Evolutionary conservation across 768 basidiomycete species (phyloP).

Genomic region (Agaricus subrufescens): DNA sequence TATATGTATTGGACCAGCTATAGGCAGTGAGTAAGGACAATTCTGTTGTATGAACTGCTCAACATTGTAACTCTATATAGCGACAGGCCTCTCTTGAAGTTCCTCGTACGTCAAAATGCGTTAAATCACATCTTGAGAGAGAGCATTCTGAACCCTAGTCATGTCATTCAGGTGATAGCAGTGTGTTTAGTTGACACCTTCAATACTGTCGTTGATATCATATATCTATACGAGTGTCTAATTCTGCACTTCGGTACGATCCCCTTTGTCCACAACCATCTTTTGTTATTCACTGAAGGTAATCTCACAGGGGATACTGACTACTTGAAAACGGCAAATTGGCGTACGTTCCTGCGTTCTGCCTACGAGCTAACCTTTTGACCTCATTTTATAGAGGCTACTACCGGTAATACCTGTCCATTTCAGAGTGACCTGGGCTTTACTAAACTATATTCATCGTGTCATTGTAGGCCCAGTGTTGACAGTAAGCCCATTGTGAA

Average conservation of each 20-base stretch:
- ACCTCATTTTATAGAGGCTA: too few species aligned
- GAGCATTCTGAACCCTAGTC: slow-evolving; percentile 23
- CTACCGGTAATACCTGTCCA: too few species aligned
- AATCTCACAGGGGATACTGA: slow-evolving; percentile 12
- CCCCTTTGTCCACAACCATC: too few species aligned
- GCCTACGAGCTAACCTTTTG: too few species aligned
- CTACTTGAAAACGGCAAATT: slow-evolving; percentile 8
- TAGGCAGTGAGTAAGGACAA: slow-evolving; percentile 16
- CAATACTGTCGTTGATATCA: slow-evolving; percentile 39
- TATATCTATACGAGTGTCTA: slow-evolving; percentile 41
- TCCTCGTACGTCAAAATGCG: slow-evolving; percentile 28
- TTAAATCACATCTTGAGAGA: slow-evolving; percentile 11
- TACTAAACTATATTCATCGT: too few species aligned
- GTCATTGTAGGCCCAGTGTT: slow-evolving; percentile 33
- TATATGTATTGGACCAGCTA: slow-evolving; percentile 41
- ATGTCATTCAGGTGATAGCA: neutral
- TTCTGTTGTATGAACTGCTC: neutral
- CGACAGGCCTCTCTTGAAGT: slow-evolving; percentile 41
- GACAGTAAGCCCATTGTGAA: slow-evolving; percentile 27
- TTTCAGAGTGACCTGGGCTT: too few species aligned
- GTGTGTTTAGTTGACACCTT: slow-evolving; percentile 46
- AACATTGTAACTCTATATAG: slow-evolving; percentile 17
- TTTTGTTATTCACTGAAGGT: neutral
- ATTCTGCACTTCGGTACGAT: slow-evolving; percentile 40
- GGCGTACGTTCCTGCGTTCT: slow-evolving; percentile 4